These are phyloP conservation scores for Colletotrichum coccodes DNA, from an alignment of 2,329 filamentous ascomycete species.

Conservation along the genomic window DNA sequence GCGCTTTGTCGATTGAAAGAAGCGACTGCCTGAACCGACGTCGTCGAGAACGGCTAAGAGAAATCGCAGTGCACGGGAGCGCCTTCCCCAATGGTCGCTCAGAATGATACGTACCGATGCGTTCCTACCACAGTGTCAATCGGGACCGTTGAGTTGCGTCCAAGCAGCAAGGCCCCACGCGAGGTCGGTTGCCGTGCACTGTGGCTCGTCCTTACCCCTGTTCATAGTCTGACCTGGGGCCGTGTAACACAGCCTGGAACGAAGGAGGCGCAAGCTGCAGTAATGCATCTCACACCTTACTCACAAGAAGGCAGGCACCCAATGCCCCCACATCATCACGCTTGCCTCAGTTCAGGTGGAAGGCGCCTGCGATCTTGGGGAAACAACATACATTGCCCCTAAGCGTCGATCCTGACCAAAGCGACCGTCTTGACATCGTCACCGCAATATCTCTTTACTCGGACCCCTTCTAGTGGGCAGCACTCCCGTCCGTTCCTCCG, in stretches of 20 bases:
- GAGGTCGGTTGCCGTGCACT: neutral
- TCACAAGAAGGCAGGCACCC: neutral
- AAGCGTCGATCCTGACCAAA: neutral
- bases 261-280: conserved; percentile 27
- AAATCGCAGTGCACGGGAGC: neutral
- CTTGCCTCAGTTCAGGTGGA: neutral
- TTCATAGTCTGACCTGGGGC: neutral
- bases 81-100: neutral
- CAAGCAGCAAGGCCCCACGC: neutral
- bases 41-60: neutral
- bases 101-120: neutral
- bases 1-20: neutral
- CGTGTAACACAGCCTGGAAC: conserved; percentile 30
- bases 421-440: neutral
- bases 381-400: neutral
- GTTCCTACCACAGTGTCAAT: neutral
- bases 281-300: neutral
- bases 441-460: neutral
- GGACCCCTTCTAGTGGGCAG: neutral
- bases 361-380: neutral
- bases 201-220: neutral
- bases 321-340: neutral
- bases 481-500: neutral
- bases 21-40: neutral
- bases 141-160: neutral